phyloP scores from a whole-genome alignment of 2,329 filamentous ascomycete species.

The Paraphoma chrysanthemicola region DNA sequence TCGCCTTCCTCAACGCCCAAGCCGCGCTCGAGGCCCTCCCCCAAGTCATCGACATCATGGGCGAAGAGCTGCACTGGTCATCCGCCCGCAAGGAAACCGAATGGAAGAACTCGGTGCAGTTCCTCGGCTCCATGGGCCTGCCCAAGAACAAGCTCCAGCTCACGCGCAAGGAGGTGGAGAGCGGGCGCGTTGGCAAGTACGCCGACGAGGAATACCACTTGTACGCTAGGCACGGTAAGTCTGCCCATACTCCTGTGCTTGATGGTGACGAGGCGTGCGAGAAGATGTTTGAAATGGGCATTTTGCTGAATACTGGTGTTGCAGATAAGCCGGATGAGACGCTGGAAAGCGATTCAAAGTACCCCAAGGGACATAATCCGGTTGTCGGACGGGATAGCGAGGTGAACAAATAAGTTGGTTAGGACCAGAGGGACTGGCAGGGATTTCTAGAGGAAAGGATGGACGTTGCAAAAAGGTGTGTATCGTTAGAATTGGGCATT shows the following conservation, averaged over 20 bases:
- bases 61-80: conserved; percentile 81
- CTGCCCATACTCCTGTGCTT: neutral
- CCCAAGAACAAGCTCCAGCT: conserved; percentile 62
- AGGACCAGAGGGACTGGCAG: neutral
- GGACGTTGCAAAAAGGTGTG: neutral
- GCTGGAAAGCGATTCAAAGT: conserved; percentile 58
- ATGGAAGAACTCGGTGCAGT: conserved; percentile 74
- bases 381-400: conserved; percentile 52
- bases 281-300: conserved; percentile 29
- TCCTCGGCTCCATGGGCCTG: conserved; percentile 68
- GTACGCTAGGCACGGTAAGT: conserved; percentile 59
- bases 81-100: conserved; percentile 74
- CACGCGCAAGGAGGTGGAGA: conserved; percentile 66
- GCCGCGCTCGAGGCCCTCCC: conserved; percentile 87
- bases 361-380: conserved; percentile 54
- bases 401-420: conserved; percentile 55
- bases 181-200: conserved; percentile 54
- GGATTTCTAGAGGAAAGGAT: neutral
- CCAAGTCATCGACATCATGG: conserved; percentile 87
- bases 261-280: conserved; percentile 20
- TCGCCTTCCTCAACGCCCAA: conserved; percentile 92
- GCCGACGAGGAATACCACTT: conserved; percentile 57
- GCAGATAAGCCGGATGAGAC: conserved; percentile 62
- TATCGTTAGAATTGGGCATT: neutral
- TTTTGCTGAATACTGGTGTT: conserved; percentile 26